These are phyloP conservation scores for Coffea humblotiana DNA, from an alignment of 305 asterid genomes.

Conservation along the genomic window DNA sequence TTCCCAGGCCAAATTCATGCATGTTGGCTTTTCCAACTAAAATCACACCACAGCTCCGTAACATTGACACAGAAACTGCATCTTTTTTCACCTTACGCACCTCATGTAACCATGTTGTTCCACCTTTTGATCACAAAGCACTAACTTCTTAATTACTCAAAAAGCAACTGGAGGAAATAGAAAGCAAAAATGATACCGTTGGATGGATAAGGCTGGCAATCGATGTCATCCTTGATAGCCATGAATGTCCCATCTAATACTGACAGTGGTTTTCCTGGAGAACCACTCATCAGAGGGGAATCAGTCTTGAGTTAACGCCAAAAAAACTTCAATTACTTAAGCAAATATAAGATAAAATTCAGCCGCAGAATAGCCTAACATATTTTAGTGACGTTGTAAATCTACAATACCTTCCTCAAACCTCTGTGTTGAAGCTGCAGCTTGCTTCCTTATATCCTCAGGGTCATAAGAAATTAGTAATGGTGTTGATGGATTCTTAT, in stretches of 20 bases:
- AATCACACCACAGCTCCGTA: constrained; percentile 86
- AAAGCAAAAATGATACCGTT: constrained; percentile 52
- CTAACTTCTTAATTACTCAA: constrained; percentile 16
- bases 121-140: constrained; percentile 60
- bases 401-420: constrained; percentile 74
- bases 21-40: constrained; percentile 98
- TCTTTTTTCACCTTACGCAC: constrained; percentile 69
- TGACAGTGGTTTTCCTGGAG: constrained; percentile 78
- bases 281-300: constrained; percentile 22
- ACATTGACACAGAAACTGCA: constrained; percentile 67
- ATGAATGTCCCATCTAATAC: constrained; percentile 88
- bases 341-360: not conserved
- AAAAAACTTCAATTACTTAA: not conserved
- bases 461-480: constrained; percentile 79
- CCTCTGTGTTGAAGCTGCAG: constrained; percentile 87
- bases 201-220: constrained; percentile 81
- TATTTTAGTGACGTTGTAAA: not conserved
- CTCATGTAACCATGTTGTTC: constrained; percentile 84
- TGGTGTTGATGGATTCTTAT: constrained; percentile 70
- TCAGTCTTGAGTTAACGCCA: constrained; percentile 18
- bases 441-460: constrained; percentile 82
- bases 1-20: constrained; percentile 97
- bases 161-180: constrained; percentile 8
- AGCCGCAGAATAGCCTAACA: not conserved
- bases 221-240: constrained; percentile 96